phyloP scores from a whole-genome alignment of 2,329 filamentous ascomycete species.

The Waltergamsia citrina region DNA sequence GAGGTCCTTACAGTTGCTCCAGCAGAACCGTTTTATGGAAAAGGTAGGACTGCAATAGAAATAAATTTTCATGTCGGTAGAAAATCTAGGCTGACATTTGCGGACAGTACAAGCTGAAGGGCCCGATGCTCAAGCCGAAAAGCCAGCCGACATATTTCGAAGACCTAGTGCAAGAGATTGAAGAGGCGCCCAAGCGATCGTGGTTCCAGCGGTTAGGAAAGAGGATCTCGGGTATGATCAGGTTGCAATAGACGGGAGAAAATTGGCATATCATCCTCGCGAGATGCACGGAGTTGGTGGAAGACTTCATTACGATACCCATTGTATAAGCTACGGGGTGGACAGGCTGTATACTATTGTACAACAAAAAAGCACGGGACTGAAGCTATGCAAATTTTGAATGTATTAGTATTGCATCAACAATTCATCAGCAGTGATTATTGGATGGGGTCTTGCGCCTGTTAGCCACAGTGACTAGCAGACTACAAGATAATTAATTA shows the following conservation, averaged over 20 bases:
- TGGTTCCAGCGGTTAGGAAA: conserved; percentile 43
- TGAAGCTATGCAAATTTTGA: too few relatives aligned
- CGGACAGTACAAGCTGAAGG: conserved; percentile 28
- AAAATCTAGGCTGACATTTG: conserved; percentile 2
- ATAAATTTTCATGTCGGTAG: neutral
- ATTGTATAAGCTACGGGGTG: too few relatives aligned
- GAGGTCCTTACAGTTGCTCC: conserved; percentile 48
- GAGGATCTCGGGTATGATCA: conserved; percentile 48
- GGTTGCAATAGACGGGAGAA: conserved; percentile 38
- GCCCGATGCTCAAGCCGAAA: conserved; percentile 43
- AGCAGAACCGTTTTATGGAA: conserved; percentile 49
- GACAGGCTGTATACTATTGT: too few relatives aligned
- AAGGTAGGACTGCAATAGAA: conserved; percentile 39
- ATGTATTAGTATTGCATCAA: too few relatives aligned
- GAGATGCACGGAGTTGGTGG: too few relatives aligned
- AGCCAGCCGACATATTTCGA: conserved; percentile 57
- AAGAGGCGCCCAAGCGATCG: conserved; percentile 49
- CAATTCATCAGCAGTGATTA: too few relatives aligned
- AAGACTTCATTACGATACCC: too few relatives aligned
- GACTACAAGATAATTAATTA: too few relatives aligned
- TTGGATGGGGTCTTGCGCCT: too few relatives aligned
- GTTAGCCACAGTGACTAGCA: too few relatives aligned
- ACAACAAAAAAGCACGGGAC: too few relatives aligned
- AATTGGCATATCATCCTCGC: too few relatives aligned
- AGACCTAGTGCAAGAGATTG: conserved; percentile 51